Conservation (phyloP, 2,329 filamentous ascomycete species). For the Pseudohalonectria lignicola region DNA sequence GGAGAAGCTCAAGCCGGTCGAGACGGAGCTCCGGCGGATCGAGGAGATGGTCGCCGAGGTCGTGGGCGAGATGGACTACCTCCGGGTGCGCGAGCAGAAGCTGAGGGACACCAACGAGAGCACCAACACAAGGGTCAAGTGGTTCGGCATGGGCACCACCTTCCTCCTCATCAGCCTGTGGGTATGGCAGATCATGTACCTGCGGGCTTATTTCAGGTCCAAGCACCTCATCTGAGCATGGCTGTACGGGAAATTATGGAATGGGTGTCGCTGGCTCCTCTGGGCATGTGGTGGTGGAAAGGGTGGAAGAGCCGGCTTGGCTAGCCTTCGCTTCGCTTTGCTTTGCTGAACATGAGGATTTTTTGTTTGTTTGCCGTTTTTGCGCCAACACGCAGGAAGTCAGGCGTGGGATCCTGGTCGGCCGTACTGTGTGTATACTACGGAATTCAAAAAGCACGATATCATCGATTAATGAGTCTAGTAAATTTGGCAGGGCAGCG, state of each 20-base stretch:
- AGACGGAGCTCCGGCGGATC: conserved; percentile 85
- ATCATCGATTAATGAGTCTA: too few relatives aligned
- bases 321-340: too few relatives aligned
- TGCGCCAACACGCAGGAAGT: too few relatives aligned
- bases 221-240: conserved; percentile 54
- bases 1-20: conserved; percentile 96
- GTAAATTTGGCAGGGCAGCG: too few relatives aligned
- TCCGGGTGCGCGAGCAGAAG: conserved; percentile 82
- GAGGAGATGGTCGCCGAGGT: conserved; percentile 86
- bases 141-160: conserved; percentile 93
- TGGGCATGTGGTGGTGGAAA: neutral
- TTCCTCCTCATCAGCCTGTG: conserved; percentile 81
- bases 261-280: neutral
- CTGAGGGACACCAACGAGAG: conserved; percentile 98
- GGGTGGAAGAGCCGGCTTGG: too few relatives aligned
- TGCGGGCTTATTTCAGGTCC: conserved; percentile 88
- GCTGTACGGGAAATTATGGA: conserved; percentile 2
- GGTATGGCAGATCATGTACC: conserved; percentile 95
- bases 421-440: neutral
- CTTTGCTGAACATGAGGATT: too few relatives aligned
- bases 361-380: too few relatives aligned
- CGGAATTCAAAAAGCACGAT: neutral
- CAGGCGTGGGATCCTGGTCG: too few relatives aligned
- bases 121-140: conserved; percentile 97
- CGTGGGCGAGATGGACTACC: conserved; percentile 92